Base-by-base conservation (phyloP, 257 asterid genomes). In the Nemophila menziesii region DNA sequence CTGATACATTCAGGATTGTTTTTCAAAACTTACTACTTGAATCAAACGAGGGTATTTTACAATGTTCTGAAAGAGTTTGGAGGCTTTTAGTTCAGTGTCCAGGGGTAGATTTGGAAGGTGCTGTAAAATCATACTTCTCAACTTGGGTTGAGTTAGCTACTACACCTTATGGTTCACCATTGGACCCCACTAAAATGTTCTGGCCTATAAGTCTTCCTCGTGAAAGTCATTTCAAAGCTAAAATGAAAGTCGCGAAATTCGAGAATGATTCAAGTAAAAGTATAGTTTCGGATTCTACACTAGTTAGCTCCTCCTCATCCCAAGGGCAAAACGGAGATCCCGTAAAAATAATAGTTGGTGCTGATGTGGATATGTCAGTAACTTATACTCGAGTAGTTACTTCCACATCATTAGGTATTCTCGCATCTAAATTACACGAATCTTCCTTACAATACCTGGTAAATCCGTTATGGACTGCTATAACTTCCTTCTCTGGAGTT, bases 151-250 rank as follows among this genome's bases (percentile, higher is more conserved):
- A 85, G 63, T 80, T 90, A 43, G 81, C 93, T 62, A 75, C 93
- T 48, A 81, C 94, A 56, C 92, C 99, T 22, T 85, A 71, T 68
- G 99, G 99, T 16, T 85, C 94, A 47, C 64, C 77, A 20, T 37
- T 90, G 77, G 93, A 85, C 54, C 64, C 81, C 33, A 60, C 80
- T 21, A 85, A 85, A 73, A 81, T 90, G 99, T 90, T 90, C 73
- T 90, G 93, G 96, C 99, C 99, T 38, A 67, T 73, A 23, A 77
- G 96, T 40, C 72, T 90, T 52, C 99, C 99, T 33, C 96, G 99
- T 54, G 85, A 90, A 82, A 81, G 96, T 52, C 94, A 85, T 61
- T 66, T 74, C 66, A 85, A 75, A 64, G 99, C 99, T 36, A 90
- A 90, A 74, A 90, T 90, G 85, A 69, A 87, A 78, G 94, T 83